Conservation (phyloP, 495 filamentous ascomycete genomes). For the Penicillium nucicola region DNA sequence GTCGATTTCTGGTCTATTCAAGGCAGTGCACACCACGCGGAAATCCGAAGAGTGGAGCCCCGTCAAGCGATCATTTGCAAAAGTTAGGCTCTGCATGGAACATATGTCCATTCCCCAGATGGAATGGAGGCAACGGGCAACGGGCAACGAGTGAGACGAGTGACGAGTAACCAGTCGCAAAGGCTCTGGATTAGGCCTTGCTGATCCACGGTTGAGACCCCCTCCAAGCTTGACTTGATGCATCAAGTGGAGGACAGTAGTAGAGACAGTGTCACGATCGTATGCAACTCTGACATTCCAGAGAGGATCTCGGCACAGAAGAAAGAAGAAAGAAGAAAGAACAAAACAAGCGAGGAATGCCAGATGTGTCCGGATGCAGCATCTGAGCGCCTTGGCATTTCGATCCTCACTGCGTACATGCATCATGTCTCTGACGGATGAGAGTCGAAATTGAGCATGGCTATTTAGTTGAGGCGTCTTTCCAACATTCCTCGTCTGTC, state of each 20-base stretch:
- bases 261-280: neutral
- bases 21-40: slow-evolving; percentile 12
- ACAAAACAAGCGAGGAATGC: slow-evolving; percentile 6
- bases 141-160: too few species aligned
- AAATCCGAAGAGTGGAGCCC: slow-evolving; percentile 11
- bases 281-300: slow-evolving; percentile 5
- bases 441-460: neutral
- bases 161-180: too few species aligned
- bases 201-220: neutral
- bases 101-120: too few species aligned
- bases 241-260: neutral
- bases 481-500: slow-evolving; percentile 3
- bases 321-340: neutral
- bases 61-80: slow-evolving; percentile 11
- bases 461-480: neutral
- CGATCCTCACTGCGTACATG: slow-evolving; percentile 5
- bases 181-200: too few species aligned
- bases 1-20: neutral
- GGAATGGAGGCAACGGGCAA: too few species aligned
- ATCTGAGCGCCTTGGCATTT: slow-evolving; percentile 1
- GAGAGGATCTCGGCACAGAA: neutral
- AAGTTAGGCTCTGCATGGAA: too few species aligned
- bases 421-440: neutral
- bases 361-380: slow-evolving; percentile 8
- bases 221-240: slow-evolving; percentile 1